Conservation (phyloP, 306 rosid genomes). For the Trichosanthes truncata region DNA sequence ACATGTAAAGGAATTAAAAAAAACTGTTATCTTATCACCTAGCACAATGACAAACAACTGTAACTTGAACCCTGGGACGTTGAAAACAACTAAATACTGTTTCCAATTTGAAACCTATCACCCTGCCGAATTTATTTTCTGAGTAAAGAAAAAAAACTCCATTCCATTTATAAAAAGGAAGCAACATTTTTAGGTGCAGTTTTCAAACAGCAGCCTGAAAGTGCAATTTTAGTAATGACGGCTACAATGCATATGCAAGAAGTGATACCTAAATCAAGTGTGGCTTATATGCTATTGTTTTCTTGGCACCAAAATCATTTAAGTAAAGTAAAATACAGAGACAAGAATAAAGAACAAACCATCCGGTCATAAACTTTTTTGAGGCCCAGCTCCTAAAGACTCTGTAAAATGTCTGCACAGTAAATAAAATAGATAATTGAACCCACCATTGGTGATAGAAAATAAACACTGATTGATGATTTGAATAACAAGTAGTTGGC, state of each 20-base stretch:
- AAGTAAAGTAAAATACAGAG: neutral
- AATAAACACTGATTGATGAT: neutral
- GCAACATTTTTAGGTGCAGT: neutral
- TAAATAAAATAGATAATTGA: constrained; percentile 1
- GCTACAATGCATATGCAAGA: neutral
- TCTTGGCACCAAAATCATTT: neutral
- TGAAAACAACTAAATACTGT: neutral
- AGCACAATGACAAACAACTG: neutral
- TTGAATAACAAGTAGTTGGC: neutral
- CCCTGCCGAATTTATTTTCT: neutral
- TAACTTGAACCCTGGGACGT: neutral
- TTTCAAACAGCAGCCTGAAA: constrained; percentile 1
- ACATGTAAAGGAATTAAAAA: constrained; percentile 1
- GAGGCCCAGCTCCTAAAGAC: constrained; percentile 88
- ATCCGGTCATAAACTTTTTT: constrained; percentile 85
- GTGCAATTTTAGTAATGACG: neutral
- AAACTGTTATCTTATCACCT: neutral
- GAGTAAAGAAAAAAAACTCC: neutral
- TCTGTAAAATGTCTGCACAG: constrained; percentile 62
- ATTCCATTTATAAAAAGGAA: neutral
- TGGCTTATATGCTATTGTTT: neutral
- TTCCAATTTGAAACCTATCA: neutral
- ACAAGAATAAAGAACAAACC: constrained; percentile 32
- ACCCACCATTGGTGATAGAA: neutral
- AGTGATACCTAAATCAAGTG: neutral